Evolutionary conservation across 2,329 filamentous ascomycete species (phyloP).

Genomic region (Penicillium brasilianum): DNA sequence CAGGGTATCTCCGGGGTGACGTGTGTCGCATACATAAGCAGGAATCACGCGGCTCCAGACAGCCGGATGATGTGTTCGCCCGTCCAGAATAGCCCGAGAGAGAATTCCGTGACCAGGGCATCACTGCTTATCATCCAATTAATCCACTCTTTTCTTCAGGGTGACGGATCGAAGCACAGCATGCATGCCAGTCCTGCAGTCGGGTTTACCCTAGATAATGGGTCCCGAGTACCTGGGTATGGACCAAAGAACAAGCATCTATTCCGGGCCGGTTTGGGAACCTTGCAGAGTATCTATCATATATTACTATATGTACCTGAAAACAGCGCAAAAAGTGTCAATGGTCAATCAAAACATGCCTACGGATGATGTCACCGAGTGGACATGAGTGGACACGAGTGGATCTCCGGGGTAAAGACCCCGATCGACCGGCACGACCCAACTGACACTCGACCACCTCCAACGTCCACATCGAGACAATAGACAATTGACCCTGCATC

Average conservation of each 20-base stretch:
- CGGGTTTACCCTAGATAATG: no score
- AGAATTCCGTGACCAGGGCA: no score
- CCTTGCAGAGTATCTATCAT: neutral
- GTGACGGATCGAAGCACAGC: no score
- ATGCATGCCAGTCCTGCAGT: no score
- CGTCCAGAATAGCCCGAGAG: no score
- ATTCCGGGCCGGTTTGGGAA: neutral
- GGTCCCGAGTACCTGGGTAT: neutral
- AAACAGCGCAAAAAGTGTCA: neutral
- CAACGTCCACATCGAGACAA: neutral
- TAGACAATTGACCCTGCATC: constrained; percentile 2
- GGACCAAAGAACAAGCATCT: neutral
- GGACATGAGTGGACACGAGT: neutral
- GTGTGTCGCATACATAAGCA: neutral
- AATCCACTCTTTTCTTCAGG: no score
- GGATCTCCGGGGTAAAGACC: neutral
- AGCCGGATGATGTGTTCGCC: neutral
- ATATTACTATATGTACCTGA: neutral
- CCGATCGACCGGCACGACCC: neutral
- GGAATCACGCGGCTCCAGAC: neutral
- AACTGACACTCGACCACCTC: neutral
- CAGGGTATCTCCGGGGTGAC: no score
- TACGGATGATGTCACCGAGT: neutral
- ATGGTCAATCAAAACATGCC: neutral
- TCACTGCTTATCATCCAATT: no score